phyloP scores from a whole-genome alignment of 306 rosid species.

The Prunus kanzakura region DNA sequence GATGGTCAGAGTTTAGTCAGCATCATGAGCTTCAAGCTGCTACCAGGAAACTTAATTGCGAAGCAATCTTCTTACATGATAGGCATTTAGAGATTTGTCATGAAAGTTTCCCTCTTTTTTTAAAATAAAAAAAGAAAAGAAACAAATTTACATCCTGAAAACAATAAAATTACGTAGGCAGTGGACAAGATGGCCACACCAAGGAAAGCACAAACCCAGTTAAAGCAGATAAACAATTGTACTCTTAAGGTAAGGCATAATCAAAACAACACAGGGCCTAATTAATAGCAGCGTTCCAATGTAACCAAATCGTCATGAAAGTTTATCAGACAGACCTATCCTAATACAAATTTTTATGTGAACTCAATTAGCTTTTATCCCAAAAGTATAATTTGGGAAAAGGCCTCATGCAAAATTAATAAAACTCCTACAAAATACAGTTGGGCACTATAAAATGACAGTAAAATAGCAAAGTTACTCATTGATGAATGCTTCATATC shows the following conservation, averaged over 20 bases:
- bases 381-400: neutral
- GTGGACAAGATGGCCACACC: too few relatives aligned
- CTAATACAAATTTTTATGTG: neutral
- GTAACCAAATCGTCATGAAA: neutral
- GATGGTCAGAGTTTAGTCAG: neutral
- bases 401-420: neutral
- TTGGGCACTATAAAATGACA: neutral
- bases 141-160: too few relatives aligned
- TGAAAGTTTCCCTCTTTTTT: too few relatives aligned
- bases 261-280: too few relatives aligned
- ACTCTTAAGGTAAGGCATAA: too few relatives aligned
- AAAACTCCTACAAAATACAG: neutral
- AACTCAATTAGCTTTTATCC: neutral
- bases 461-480: neutral
- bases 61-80: neutral
- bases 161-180: too few relatives aligned
- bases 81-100: neutral
- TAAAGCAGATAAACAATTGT: too few relatives aligned
- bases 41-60: neutral
- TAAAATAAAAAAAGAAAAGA: too few relatives aligned
- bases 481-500: neutral
- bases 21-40: neutral
- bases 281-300: too few relatives aligned
- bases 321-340: neutral
- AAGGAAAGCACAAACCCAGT: too few relatives aligned